A percentile compares a stretch with the other conserved stretches of the same genome.
Evolutionary conservation across 163 green algal species (phyloP).

Genomic region (Chlorella variabilis): DNA sequence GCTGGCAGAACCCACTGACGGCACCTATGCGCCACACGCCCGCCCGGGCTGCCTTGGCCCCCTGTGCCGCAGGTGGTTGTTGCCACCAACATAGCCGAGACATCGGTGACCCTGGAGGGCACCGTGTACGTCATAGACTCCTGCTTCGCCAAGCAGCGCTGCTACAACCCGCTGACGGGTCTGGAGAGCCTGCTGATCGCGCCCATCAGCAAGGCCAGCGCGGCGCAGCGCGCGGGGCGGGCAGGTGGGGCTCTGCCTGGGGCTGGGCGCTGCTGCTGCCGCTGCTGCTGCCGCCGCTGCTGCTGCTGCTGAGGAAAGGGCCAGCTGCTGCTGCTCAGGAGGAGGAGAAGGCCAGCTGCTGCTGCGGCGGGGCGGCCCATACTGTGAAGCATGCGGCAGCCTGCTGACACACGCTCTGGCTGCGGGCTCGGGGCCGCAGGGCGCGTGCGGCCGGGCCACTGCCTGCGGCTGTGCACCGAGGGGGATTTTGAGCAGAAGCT

Average conservation of each 20-base stretch:
- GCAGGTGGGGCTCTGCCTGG: constrained; percentile 35
- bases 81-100: constrained; percentile 96
- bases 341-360: no score
- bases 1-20: no score
- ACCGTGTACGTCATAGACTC: constrained; percentile 92
- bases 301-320: no score
- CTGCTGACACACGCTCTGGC: no score
- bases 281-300: neutral
- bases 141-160: constrained; percentile 92
- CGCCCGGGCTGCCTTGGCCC: no score
- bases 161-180: constrained; percentile 86
- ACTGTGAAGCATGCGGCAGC: no score
- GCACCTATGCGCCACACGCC: no score
- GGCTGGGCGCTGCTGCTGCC: neutral
- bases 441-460: constrained; percentile 84
- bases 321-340: no score
- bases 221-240: constrained; percentile 85
- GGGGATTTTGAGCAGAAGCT: constrained; percentile 66
- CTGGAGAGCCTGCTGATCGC: constrained; percentile 94
- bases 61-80: constrained; percentile 70
- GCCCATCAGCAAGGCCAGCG: constrained; percentile 75
- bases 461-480: constrained; percentile 85
- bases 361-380: no score
- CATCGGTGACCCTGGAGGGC: constrained; percentile 89
- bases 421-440: constrained; percentile 73